phyloP scores from a whole-genome alignment of 305 asterid genomes.

The Fraxinus dipetala region DNA sequence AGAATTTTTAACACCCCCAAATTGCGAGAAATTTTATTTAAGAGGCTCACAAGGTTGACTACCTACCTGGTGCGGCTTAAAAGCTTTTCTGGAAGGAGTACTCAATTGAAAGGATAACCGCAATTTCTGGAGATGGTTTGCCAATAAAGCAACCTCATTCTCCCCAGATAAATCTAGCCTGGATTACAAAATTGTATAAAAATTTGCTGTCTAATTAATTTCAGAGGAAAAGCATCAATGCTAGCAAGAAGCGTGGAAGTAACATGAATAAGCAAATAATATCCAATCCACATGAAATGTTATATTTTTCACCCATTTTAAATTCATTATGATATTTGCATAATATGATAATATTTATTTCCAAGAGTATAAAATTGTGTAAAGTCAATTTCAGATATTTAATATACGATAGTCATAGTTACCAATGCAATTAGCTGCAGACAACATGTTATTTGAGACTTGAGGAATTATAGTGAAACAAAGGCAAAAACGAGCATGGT shows the following conservation, averaged over 20 bases:
- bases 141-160: constrained; percentile 57
- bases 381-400: background rate
- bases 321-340: background rate
- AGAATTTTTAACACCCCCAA: constrained; percentile 22
- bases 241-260: background rate
- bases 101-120: constrained; percentile 62
- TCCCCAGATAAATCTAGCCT: constrained; percentile 64
- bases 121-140: constrained; percentile 95
- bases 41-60: constrained; percentile 12
- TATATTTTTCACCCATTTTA: background rate
- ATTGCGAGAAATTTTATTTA: constrained; percentile 7
- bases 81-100: constrained; percentile 69
- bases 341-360: background rate
- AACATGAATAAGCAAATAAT: background rate
- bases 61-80: constrained; percentile 87
- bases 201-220: background rate
- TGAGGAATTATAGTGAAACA: background rate
- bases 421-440: background rate
- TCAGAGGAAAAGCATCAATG: constrained; percentile 8
- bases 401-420: background rate
- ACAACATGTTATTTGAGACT: background rate
- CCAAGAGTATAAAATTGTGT: background rate
- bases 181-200: constrained; percentile 22
- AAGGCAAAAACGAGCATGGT: background rate
- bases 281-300: background rate